Base-by-base conservation (phyloP, 2,329 filamentous ascomycete species). In the Furcasterigmium furcatum region DNA sequence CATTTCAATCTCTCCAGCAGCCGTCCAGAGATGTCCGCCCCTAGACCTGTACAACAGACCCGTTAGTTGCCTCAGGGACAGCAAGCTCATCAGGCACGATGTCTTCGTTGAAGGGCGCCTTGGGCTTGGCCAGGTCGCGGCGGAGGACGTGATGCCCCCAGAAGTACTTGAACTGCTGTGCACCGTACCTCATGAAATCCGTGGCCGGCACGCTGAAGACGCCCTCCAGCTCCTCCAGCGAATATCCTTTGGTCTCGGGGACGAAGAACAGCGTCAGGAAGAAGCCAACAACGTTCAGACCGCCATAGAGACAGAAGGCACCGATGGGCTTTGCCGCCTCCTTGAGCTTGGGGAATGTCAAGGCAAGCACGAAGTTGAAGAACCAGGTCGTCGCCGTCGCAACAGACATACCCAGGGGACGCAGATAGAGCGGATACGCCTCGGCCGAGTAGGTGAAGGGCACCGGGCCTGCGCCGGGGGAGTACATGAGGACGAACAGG, bases 381-480 rank as follows among this genome's bases (percentile, higher is more conserved):
- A 70, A 64, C 73, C 74, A 77, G 1, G 71, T 75, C 2, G 73
- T 77, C 0, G 74, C 73, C 2, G 73, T 77, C 1, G 75, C 73
- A 0, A 83, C 64, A 2, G 77, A 77, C 80, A 84, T 84, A 34
- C 80, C 80, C 41, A 82, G 69, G 3, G 78, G 72, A 14, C 82
- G 77, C 34, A 84, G 76, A 50, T 84, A 82, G 3, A 84, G 65
- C 5, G 82, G 82, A 55, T 84, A 85, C 2, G 80, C 82, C 59
- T 86, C 82, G 18, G 82, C 82, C 0, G 79, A 83, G 58, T 85
- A 86, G 1, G 80, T 84, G 55, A 85, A 85, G 0, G 82, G 81
- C 0, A 85, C 81, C 6, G 70, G 71, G 0, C 82, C 82, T 57
- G 82, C 81, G 30, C 82, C 82, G 1, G 80, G 80, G 1, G 72